These are phyloP conservation scores for Aureobasidium lini DNA, from an alignment of 2,329 filamentous ascomycete genomes.

Conservation along the genomic window DNA sequence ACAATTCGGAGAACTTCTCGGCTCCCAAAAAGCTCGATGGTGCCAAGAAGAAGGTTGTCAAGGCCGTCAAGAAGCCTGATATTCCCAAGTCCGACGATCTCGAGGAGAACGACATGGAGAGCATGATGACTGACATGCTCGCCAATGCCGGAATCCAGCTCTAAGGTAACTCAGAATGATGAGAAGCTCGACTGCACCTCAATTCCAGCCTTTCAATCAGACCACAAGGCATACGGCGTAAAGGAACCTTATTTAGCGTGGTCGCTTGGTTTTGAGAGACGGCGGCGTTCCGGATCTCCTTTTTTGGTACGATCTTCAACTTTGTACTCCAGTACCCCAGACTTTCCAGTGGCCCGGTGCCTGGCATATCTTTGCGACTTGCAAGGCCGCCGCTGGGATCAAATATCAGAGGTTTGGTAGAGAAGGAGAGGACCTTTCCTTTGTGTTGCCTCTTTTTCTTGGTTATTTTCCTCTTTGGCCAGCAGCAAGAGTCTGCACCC, in stretches of 20 bases:
- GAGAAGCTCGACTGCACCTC: neutral
- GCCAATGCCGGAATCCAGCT: neutral
- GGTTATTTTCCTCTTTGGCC: neutral
- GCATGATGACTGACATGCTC: neutral
- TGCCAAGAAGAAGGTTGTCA: neutral
- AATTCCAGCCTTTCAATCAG: neutral
- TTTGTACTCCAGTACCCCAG: slow-evolving; percentile 4
- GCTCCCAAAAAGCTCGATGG: neutral
- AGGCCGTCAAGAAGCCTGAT: too few relatives aligned
- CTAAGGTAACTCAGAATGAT: too few relatives aligned
- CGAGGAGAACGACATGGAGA: too few relatives aligned
- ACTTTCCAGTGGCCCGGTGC: slow-evolving; percentile 4
- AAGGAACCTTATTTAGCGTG: neutral
- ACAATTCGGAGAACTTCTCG: neutral
- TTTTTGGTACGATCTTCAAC: slow-evolving; percentile 1
- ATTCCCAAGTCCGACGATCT: too few relatives aligned
- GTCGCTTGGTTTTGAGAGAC: neutral
- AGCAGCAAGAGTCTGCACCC: neutral
- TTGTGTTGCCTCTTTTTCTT: neutral
- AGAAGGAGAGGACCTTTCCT: neutral
- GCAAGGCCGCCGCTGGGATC: neutral
- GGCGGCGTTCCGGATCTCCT: slow-evolving; percentile 3
- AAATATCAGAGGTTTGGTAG: neutral
- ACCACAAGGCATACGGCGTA: neutral
- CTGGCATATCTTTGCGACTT: neutral